Base-by-base conservation (phyloP, 164 flowering plant species). In the grape (Vitis vinifera) region DNA sequence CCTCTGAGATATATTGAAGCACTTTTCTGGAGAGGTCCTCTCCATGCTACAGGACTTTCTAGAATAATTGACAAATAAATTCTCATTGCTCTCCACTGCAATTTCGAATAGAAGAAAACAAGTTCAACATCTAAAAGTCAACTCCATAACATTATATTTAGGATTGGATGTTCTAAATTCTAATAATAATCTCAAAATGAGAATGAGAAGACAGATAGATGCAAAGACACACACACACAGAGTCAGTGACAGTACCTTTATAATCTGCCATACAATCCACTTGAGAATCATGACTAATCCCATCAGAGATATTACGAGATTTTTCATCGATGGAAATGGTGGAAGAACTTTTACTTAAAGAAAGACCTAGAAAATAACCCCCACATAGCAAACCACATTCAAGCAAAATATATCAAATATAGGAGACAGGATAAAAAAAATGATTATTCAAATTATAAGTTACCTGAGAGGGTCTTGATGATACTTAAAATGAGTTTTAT, bases 391-490 rank as follows among this genome's bases (percentile, higher is more conserved):
- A 66, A 59, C 17, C 48, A 77, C 44, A 68, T 10, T 55, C 55
- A 55, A 52, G 10, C 1, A 55, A 19, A 49, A 52, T 5, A 69
- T 37, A 51, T 1, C 37, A 29, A 63, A 11, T 9, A 27, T 19
- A 62, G 47, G 47, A 17, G 12, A 2, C 51, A 30, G 50, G 47
- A 19, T 12, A 9, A 30, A 62, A 17, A 23, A 47, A 59, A 27
- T 4, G 27, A 51, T 37, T 15, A 10, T n/a, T 8, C 31, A 23
- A 29, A 14, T 1, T 3, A 51, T 27, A 31, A 56, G 27, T 71
- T 77, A 96, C 99, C 94, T 80, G 99, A 96, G 29, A 96, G 90
- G 75, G 88, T 88, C 80, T 86, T 89, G 71, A 89, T 87, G 73
- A 80, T 67, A 76, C 84, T 82, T 66, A 96, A 69, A 55, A 93